These are phyloP conservation scores for Geopyxis carbonaria DNA, from an alignment of 495 filamentous ascomycete species.

Conservation along the genomic window DNA sequence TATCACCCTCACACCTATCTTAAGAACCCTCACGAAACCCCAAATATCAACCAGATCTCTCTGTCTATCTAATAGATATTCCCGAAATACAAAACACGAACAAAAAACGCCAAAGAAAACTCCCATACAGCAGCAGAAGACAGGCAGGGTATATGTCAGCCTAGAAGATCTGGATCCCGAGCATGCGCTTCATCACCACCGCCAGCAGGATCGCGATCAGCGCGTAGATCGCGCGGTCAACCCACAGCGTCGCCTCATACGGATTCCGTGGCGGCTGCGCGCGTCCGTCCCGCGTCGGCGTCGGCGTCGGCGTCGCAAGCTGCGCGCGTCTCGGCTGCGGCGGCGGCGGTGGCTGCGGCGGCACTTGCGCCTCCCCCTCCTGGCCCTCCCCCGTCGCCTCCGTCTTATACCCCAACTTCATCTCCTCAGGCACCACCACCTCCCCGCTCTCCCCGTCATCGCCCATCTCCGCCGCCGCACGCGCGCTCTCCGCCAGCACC, in stretches of 20 bases:
- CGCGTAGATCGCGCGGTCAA: background rate
- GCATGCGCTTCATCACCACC: too few relatives aligned
- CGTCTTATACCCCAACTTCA: conserved; percentile 42
- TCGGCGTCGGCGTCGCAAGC: background rate
- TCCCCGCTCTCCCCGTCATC: conserved; percentile 32
- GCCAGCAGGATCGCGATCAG: background rate
- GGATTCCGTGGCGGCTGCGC: background rate
- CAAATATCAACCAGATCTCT: too few relatives aligned
- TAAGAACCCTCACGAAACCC: too few relatives aligned
- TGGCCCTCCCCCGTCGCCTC: conserved; percentile 29
- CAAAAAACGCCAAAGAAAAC: too few relatives aligned
- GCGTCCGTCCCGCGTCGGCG: background rate
- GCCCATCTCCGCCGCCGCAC: conserved; percentile 36
- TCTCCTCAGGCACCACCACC: conserved; percentile 37
- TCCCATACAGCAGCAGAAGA: too few relatives aligned
- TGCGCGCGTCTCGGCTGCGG: background rate
- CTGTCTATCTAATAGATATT: too few relatives aligned
- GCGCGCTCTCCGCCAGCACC: conserved; percentile 51
- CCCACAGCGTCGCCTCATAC: background rate
- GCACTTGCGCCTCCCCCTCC: conserved; percentile 1
- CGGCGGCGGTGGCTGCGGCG: background rate
- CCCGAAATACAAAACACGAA: too few relatives aligned
- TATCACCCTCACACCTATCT: too few relatives aligned
- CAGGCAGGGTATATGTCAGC: too few relatives aligned
- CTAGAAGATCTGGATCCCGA: too few relatives aligned